A percentile compares a stretch with the other conserved stretches of the same genome.
Conservation (phyloP, 1,284 basidiomycete genomes). For the Trametes pubescens region DNA sequence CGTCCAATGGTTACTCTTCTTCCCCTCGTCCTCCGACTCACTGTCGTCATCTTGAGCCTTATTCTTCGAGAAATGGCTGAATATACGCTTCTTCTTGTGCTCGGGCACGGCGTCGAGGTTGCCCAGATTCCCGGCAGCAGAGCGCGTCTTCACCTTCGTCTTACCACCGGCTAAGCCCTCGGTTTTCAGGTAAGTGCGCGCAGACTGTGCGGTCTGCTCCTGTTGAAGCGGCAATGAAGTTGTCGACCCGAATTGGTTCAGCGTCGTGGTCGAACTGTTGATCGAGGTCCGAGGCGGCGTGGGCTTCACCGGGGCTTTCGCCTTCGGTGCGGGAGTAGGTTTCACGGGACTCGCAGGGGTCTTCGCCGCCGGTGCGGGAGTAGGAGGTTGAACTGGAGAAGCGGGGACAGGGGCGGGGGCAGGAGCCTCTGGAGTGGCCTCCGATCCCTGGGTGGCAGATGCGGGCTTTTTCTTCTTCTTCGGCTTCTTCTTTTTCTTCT, state of each 20-base stretch:
- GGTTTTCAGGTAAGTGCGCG: conserved; percentile 69
- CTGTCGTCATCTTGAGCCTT: conserved; percentile 42
- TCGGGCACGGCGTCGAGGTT: conserved; percentile 57
- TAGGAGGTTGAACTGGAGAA: conserved; percentile 9
- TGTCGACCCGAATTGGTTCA: conserved; percentile 45
- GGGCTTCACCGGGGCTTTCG: conserved; percentile 30
- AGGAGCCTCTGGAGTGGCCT: neutral
- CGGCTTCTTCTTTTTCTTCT: conserved; percentile 74
- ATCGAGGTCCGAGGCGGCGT: conserved; percentile 31
- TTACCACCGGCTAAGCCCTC: conserved; percentile 57
- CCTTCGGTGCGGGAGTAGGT: conserved; percentile 18
- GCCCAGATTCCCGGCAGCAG: conserved; percentile 52
- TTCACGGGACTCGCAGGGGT: conserved; percentile 26
- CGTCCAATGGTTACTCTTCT: conserved; percentile 56
- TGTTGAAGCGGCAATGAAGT: conserved; percentile 56
- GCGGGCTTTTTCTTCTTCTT: conserved; percentile 73
- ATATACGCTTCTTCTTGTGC: conserved; percentile 52
- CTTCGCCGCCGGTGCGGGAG: conserved; percentile 30
- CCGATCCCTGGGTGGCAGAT: conserved; percentile 31
- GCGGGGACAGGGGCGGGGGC: conserved; percentile 11
- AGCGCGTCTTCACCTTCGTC: conserved; percentile 73
- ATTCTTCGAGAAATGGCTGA: conserved; percentile 55
- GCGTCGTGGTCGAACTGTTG: conserved; percentile 39
- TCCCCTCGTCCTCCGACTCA: conserved; percentile 43
- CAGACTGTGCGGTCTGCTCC: conserved; percentile 67